Base-by-base conservation (phyloP, 2,329 filamentous ascomycete species). In the Cladosporium austrohemisphaericum region DNA sequence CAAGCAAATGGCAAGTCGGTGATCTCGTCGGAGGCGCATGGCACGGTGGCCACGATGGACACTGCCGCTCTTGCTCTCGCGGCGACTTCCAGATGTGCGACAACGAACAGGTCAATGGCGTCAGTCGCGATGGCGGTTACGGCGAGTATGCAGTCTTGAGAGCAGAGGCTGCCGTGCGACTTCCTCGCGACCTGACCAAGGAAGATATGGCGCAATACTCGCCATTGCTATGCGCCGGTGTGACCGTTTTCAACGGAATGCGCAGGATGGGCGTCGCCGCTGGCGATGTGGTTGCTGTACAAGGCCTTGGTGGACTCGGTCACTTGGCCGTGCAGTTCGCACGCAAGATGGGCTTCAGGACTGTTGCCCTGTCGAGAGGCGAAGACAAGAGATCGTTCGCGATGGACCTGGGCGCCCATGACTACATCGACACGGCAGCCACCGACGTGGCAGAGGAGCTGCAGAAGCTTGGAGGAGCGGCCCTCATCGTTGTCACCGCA, bases 71-170 rank as follows among this genome's bases (percentile, higher is more conserved):
- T 10, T 91, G 86, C 68, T 76, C 77, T 49, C 74, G 79, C 13
- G 81, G 80, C 1, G 65, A 78, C 19, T 86, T 79, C 69, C 84
- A 90, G 64, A 83, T 84, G 68, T 91, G 87, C 67, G 73, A 80
- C 18, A 79, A 83, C 55, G 69, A 63, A 40, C 64, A 66, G 0
- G 63, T 88, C 61, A 90, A 88, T 63, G 86, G 87, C 10, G 75
- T 86, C 4, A 79, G 71, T 3, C 71, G 69, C 31, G 75, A 86
- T 55, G 87, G 87, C 43, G 87, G 86, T 28, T 89, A 64, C 36
- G 62, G 52, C 5, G 77, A 86, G 65, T 86, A 85, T 65, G 76
- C 75, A 5, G 68, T 77, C 0, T 71, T 86, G 19, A 75, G 80
- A 32, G 70, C 74, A 4, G 83, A 86, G 66, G 82, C 83, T 10